Evolutionary conservation across 805 yeast species (phyloP), one percentile per base, ranked within the genome.

Genomic region (Hanseniaspora lachancei): DNA sequence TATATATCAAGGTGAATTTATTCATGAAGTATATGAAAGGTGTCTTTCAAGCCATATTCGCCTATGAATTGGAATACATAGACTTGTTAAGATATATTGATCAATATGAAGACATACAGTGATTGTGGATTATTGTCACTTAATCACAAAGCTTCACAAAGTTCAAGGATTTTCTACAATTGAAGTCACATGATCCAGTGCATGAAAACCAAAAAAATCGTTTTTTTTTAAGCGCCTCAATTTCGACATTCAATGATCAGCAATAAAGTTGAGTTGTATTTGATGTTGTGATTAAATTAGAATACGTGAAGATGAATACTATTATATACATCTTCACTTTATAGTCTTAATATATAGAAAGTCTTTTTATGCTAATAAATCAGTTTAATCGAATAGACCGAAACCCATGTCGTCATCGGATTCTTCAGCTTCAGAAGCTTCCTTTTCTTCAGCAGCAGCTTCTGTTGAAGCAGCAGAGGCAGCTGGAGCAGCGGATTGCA

Each of bases 401-500:
- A 89, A 85, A 67, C 97, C 97, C 96, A 91, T 88, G 81, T 88
- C 96, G 62, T 77, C 83, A 65, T 78, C 86, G 60, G 75, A 79
- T 62, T 73, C 76, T 61, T 72, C 78, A 68, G 76, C 86, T 63
- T 79, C 93, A 65, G 78, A 89, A 64, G 76, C 87, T 68, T 76
- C 95, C 58, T 75, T 89, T 54, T 78, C 86, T 62, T 82, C 87
- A 58, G 77, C 89, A 62, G 78, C 87, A 59, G 77, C 85, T 60
- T 79, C 84, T 61, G 78, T 82, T 59, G 80, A 79, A 56, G 74
- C 77, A 61, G 79, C 67, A 60, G 78, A 67, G 68, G 86, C 80
- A 67, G 95, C 87, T 72, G 85, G 84, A 69, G 96, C 96, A 73
- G 77, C 96, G 69, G 97, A 96, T 70, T 97, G 97, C 77, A 96